Evolutionary conservation across 768 basidiomycete genomes (phyloP).

Genomic region (Aureoboletus auriporus): DNA sequence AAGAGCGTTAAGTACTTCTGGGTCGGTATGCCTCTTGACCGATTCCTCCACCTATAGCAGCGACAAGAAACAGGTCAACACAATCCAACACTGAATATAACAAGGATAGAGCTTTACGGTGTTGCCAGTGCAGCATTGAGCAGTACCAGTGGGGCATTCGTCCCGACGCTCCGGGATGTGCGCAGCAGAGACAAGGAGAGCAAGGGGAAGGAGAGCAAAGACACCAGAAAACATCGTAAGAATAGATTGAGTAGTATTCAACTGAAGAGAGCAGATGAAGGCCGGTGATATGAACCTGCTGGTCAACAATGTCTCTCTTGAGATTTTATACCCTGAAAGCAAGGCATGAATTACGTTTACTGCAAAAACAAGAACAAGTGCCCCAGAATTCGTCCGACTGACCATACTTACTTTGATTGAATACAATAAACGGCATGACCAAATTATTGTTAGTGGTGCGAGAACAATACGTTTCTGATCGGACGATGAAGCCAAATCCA

Average conservation of each 20-base stretch:
- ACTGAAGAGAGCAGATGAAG: not conserved
- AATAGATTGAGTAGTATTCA: not conserved
- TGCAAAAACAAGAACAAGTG: too few species aligned
- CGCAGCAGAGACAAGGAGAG: too few species aligned
- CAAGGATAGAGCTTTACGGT: not conserved
- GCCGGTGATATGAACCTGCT: not conserved
- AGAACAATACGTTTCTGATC: too few species aligned
- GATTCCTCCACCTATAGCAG: not conserved
- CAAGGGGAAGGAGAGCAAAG: conserved; percentile 13
- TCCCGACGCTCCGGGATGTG: too few species aligned
- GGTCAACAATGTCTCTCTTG: not conserved
- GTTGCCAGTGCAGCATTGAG: conserved; percentile 9
- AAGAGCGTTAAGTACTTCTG: too few species aligned
- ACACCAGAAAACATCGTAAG: conserved; percentile 14
- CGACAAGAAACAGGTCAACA: not conserved
- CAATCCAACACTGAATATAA: not conserved
- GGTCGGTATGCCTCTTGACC: too few species aligned
- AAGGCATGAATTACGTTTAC: not conserved
- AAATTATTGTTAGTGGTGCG: too few species aligned
- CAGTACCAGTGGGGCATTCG: conserved; percentile 10
- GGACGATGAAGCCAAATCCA: too few species aligned
- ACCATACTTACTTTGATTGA: too few species aligned
- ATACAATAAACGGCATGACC: too few species aligned
- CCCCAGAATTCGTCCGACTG: too few species aligned
- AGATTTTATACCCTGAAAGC: not conserved